Evolutionary conservation across 2,329 filamentous ascomycete species (phyloP).

Genomic region (Arthrinium phaeospermum): DNA sequence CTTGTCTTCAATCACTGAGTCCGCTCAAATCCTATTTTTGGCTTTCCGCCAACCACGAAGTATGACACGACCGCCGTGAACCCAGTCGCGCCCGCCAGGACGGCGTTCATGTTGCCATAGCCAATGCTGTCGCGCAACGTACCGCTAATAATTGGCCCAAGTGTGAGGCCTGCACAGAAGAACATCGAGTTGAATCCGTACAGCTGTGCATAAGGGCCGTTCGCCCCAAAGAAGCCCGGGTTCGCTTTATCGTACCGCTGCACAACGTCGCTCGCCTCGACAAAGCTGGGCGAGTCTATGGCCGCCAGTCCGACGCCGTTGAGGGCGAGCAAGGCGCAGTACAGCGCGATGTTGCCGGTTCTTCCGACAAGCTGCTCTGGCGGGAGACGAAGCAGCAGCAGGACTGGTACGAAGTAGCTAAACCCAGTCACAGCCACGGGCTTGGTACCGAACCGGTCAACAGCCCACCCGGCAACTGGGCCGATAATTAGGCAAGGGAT

Average conservation of each 20-base stretch:
- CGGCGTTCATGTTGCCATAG: slow-evolving; percentile 63
- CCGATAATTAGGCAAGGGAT: slow-evolving; percentile 43
- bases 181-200: slow-evolving; percentile 70
- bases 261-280: slow-evolving; percentile 61
- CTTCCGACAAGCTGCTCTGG: slow-evolving; percentile 47
- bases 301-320: slow-evolving; percentile 59
- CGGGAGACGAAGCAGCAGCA: slow-evolving; percentile 63
- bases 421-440: slow-evolving; percentile 44
- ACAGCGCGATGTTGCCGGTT: slow-evolving; percentile 31
- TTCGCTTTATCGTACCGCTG: slow-evolving; percentile 62
- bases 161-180: slow-evolving; percentile 62
- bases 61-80: slow-evolving; percentile 50
- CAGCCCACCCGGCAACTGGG: slow-evolving; percentile 40
- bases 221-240: slow-evolving; percentile 57
- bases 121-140: slow-evolving; percentile 55
- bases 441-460: slow-evolving; percentile 45
- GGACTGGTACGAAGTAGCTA: slow-evolving; percentile 62
- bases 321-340: slow-evolving; percentile 39
- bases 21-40: slow-evolving; percentile 23
- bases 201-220: slow-evolving; percentile 68
- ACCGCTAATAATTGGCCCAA: slow-evolving; percentile 65
- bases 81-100: slow-evolving; percentile 52
- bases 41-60: slow-evolving; percentile 52
- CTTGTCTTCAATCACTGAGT: not conserved
- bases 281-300: slow-evolving; percentile 59